These are phyloP conservation scores for Dillenia suffruticosa DNA, from an alignment of 164 flowering plant species.

Conservation along the genomic window DNA sequence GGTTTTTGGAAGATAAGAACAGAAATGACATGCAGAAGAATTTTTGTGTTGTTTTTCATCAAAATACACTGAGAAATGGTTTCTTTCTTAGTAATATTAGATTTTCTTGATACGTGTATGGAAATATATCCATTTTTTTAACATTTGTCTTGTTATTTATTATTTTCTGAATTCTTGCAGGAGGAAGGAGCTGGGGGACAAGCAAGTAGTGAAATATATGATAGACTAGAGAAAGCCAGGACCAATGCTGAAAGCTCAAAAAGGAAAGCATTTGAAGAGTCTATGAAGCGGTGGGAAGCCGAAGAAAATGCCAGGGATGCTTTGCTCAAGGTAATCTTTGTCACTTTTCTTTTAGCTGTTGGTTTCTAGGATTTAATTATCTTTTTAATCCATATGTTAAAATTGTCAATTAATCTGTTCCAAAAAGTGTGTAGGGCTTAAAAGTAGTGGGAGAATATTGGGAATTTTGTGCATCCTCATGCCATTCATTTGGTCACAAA, in stretches of 20 bases:
- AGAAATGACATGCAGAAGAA: too few species aligned
- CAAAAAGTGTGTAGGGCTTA: too few species aligned
- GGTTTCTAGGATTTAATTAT: background rate
- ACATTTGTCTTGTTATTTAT: background rate
- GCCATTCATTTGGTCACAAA: too few species aligned
- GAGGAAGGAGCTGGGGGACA: conserved; percentile 16
- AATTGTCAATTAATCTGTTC: too few species aligned
- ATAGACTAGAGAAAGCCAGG: conserved; percentile 45
- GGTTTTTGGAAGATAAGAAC: background rate
- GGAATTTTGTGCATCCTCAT: too few species aligned
- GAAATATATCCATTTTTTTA: background rate
- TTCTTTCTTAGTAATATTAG: background rate
- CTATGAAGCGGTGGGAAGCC: conserved; percentile 51
- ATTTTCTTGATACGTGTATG: too few species aligned
- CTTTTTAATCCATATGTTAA: background rate
- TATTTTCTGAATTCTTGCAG: conserved; percentile 25
- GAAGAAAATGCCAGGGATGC: conserved; percentile 67
- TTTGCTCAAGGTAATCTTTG: conserved; percentile 37
- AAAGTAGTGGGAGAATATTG: too few species aligned
- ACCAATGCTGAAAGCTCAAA: conserved; percentile 44
- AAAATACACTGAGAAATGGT: background rate
- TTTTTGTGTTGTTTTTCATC: background rate
- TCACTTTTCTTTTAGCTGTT: background rate
- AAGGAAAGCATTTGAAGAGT: conserved; percentile 57
- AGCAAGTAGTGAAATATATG: conserved; percentile 31